Conservation (phyloP, 495 filamentous ascomycete species). For the Aspergillus affinis region DNA sequence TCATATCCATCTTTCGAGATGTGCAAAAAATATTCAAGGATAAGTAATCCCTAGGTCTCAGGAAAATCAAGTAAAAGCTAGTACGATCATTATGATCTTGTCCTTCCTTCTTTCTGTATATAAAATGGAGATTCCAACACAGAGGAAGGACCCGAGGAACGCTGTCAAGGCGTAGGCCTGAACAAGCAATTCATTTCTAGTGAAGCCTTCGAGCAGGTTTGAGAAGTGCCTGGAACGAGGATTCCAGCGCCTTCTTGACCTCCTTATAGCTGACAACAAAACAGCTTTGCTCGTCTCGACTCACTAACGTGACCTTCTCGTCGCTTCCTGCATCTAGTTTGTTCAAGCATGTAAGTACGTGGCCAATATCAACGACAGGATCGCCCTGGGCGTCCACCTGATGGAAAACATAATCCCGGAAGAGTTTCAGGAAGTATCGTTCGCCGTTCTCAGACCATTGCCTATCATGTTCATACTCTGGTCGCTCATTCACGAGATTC, state of each 20-base stretch:
- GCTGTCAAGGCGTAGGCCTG: neutral
- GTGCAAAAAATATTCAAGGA: neutral
- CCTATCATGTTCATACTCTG: slow-evolving; percentile 71
- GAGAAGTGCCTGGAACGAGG: slow-evolving; percentile 75
- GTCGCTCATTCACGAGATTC: slow-evolving; percentile 81
- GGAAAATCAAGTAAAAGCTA: neutral
- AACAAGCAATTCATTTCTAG: slow-evolving; percentile 17
- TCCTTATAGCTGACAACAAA: slow-evolving; percentile 87
- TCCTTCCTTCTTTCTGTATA: neutral
- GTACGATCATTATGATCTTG: neutral
- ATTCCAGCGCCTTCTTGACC: slow-evolving; percentile 73
- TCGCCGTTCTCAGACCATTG: slow-evolving; percentile 89
- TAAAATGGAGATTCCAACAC: neutral
- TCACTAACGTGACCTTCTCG: slow-evolving; percentile 82
- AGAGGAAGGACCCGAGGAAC: slow-evolving; percentile 46
- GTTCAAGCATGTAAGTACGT: slow-evolving; percentile 80
- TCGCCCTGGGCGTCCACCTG: slow-evolving; percentile 82
- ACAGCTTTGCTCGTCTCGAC: slow-evolving; percentile 81
- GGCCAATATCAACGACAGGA: slow-evolving; percentile 77
- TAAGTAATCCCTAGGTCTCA: neutral
- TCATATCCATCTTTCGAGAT: neutral
- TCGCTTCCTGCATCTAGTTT: slow-evolving; percentile 90
- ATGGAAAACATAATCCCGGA: slow-evolving; percentile 96
- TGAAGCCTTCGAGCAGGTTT: slow-evolving; percentile 53
- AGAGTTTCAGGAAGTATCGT: slow-evolving; percentile 87